phyloP scores from a whole-genome alignment of 2,329 filamentous ascomycete genomes.

The Truncatella angustata region DNA sequence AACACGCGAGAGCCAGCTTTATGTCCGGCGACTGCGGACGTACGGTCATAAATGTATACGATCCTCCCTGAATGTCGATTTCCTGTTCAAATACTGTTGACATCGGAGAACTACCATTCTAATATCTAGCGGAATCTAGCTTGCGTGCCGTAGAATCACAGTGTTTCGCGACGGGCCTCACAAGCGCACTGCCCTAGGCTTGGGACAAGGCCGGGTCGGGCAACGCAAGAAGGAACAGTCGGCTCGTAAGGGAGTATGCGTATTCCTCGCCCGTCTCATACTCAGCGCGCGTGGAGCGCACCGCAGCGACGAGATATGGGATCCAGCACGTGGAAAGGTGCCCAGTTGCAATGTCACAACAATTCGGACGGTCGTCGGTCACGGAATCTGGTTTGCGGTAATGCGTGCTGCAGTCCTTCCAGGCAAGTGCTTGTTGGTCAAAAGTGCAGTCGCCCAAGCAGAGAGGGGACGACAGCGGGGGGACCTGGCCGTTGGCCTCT shows the following conservation, averaged over 20 bases:
- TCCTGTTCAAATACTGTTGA: slow-evolving; percentile 4
- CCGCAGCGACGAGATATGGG: no score
- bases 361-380: background rate
- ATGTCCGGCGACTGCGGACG: background rate
- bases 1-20: slow-evolving; percentile 16
- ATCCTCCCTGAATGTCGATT: slow-evolving; percentile 3
- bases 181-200: background rate
- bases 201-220: background rate
- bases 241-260: no score
- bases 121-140: background rate
- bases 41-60: slow-evolving; percentile 1
- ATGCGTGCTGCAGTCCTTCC: no score
- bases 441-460: background rate
- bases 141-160: background rate
- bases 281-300: no score
- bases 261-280: no score
- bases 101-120: slow-evolving; percentile 9
- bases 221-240: background rate
- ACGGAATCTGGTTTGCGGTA: background rate
- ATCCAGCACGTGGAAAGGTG: no score
- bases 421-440: slow-evolving; percentile 8
- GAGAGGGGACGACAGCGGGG: background rate
- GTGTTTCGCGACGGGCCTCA: background rate
- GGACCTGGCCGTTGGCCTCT: slow-evolving; percentile 3
- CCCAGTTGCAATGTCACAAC: background rate